These are phyloP conservation scores for Phaeotremella skinneri DNA, from an alignment of 768 basidiomycete genomes.

Conservation along the genomic window DNA sequence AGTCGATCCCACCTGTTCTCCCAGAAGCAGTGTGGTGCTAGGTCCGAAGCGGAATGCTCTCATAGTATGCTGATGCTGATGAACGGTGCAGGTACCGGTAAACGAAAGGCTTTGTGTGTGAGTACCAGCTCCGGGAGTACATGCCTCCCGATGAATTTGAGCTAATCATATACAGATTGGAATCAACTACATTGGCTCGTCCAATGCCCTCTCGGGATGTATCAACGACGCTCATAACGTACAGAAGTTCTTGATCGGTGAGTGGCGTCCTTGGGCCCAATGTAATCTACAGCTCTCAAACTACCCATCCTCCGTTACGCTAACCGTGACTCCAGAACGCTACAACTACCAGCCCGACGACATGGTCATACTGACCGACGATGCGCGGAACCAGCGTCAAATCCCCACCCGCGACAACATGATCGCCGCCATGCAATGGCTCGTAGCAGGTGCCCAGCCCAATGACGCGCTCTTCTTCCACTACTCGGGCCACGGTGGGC, in stretches of 20 bases:
- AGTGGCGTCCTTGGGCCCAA: conserved; percentile 1
- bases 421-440: conserved; percentile 84
- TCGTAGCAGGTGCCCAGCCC: conserved; percentile 72
- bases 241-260: conserved; percentile 64
- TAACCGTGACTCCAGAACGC: conserved; percentile 52
- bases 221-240: conserved; percentile 89
- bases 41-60: background rate
- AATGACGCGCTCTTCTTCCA: conserved; percentile 54
- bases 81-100: conserved; percentile 60
- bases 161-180: conserved; percentile 63
- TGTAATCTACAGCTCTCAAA: background rate
- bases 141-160: background rate
- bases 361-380: conserved; percentile 82
- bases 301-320: background rate
- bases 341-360: conserved; percentile 72
- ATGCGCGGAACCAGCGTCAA: conserved; percentile 61
- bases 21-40: background rate
- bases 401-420: conserved; percentile 80
- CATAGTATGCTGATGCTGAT: background rate
- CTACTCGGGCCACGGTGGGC: conserved; percentile 86
- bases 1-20: conserved; percentile 9
- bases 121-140: conserved; percentile 60
- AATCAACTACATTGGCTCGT: conserved; percentile 70
- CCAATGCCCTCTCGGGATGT: conserved; percentile 72
- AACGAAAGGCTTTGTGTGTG: conserved; percentile 83